phyloP scores from a whole-genome alignment of 2,329 filamentous ascomycete genomes.

The Juglanconis oblonga region DNA sequence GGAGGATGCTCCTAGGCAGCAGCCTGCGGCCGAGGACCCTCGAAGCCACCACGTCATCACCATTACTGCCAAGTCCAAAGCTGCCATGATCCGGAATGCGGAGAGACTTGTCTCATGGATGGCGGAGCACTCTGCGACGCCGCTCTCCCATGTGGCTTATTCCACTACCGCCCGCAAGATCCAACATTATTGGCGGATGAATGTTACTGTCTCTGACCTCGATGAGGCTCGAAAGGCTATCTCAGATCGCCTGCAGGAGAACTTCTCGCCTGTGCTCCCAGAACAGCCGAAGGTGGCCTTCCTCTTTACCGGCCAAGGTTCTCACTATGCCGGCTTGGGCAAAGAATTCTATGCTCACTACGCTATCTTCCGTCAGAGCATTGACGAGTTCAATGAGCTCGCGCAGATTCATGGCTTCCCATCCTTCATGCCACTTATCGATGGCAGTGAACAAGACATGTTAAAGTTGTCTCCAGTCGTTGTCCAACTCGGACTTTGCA shows the following conservation, averaged over 20 bases:
- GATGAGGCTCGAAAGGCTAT: slow-evolving; percentile 42
- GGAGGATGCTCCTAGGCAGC: slow-evolving; percentile 53
- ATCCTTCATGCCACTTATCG: slow-evolving; percentile 50
- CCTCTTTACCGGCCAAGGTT: slow-evolving; percentile 56
- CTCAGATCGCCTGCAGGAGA: slow-evolving; percentile 38
- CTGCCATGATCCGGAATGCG: slow-evolving; percentile 57
- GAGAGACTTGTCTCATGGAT: slow-evolving; percentile 54
- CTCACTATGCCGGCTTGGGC: slow-evolving; percentile 50
- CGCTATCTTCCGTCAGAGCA: slow-evolving; percentile 47
- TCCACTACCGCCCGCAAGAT: slow-evolving; percentile 65
- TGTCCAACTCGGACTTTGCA: slow-evolving; percentile 52
- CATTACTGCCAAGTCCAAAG: slow-evolving; percentile 54
- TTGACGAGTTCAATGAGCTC: slow-evolving; percentile 56
- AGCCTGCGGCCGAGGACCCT: slow-evolving; percentile 39
- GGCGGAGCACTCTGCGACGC: slow-evolving; percentile 47
- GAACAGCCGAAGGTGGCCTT: slow-evolving; percentile 48
- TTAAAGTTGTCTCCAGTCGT: slow-evolving; percentile 46
- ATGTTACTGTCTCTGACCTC: slow-evolving; percentile 40
- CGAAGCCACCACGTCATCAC: slow-evolving; percentile 57
- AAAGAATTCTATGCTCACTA: slow-evolving; percentile 47
- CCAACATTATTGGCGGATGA: slow-evolving; percentile 57
- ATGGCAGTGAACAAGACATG: slow-evolving; percentile 42
- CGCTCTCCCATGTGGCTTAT: slow-evolving; percentile 60
- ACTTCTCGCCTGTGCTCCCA: slow-evolving; percentile 39
- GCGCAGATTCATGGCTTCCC: slow-evolving; percentile 52